A percentile compares a stretch with the other conserved stretches of the same genome.
Conservation (phyloP, 2,329 filamentous ascomycete genomes). For the Exophiala sideris region DNA sequence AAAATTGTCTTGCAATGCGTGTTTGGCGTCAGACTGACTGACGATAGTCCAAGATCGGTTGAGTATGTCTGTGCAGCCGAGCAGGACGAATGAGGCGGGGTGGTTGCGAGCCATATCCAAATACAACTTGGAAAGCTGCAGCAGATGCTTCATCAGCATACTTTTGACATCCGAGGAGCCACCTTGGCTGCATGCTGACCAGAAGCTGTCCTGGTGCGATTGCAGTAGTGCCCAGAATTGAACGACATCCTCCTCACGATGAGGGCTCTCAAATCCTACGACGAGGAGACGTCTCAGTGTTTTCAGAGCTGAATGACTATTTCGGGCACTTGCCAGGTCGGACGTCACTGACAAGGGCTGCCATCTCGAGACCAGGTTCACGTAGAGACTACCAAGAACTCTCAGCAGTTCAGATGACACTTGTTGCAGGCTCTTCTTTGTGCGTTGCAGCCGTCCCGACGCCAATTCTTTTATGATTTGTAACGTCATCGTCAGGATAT, state of each 20-base stretch:
- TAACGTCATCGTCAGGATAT: slow-evolving; percentile 51
- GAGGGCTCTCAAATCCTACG: slow-evolving; percentile 78
- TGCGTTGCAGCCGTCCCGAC: slow-evolving; percentile 71
- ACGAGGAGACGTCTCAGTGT: slow-evolving; percentile 75
- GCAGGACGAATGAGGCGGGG: slow-evolving; percentile 74
- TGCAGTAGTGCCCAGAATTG: slow-evolving; percentile 79
- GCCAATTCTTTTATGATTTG: slow-evolving; percentile 88
- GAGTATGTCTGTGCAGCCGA: slow-evolving; percentile 74
- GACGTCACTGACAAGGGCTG: slow-evolving; percentile 52
- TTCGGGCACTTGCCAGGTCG: slow-evolving; percentile 59
- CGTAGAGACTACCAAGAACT: slow-evolving; percentile 73
- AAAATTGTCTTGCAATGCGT: slow-evolving; percentile 13
- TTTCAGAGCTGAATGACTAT: slow-evolving; percentile 65
- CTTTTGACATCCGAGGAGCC: slow-evolving; percentile 51
- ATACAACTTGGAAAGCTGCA: slow-evolving; percentile 90
- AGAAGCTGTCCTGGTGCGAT: slow-evolving; percentile 72
- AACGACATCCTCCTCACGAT: slow-evolving; percentile 70
- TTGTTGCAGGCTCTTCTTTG: slow-evolving; percentile 71
- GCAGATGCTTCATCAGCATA: slow-evolving; percentile 75
- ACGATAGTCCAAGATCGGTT: slow-evolving; percentile 83
- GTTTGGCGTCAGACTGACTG: slow-evolving; percentile 36
- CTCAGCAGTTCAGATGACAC: slow-evolving; percentile 81
- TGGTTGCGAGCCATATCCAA: slow-evolving; percentile 78
- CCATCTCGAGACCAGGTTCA: slow-evolving; percentile 63
- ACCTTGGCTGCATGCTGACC: slow-evolving; percentile 59